Conservation (phyloP, 108 stramenopile species). For the Cyclostephanos tholiformis region DNA sequence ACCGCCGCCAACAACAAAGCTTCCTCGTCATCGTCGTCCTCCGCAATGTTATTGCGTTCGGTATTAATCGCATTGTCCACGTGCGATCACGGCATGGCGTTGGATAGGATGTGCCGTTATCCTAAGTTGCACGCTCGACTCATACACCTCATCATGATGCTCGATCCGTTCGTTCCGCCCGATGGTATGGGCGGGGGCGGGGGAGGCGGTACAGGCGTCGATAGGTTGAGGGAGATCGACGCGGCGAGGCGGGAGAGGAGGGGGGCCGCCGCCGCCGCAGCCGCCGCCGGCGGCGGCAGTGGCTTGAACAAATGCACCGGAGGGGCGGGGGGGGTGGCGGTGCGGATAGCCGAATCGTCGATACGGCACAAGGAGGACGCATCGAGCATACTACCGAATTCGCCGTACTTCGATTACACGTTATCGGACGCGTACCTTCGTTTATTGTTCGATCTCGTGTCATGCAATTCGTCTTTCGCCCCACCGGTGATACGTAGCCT, state of each 20-base stretch:
- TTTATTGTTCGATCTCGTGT: conserved; percentile 35
- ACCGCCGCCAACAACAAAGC: neutral
- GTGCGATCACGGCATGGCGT: conserved; percentile 32
- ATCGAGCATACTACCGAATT: conserved; percentile 14
- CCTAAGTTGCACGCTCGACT: conserved; percentile 42
- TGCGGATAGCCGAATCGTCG: conserved; percentile 31
- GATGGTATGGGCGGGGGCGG: conserved; percentile 1
- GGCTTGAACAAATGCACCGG: neutral
- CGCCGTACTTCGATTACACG: conserved; percentile 37
- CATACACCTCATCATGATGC: conserved; percentile 41
- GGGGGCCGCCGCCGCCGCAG: neutral
- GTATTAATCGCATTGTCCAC: conserved; percentile 24
- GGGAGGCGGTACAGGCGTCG: neutral
- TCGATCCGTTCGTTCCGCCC: conserved; percentile 44
- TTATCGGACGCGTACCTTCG: conserved; percentile 54
- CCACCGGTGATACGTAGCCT: conserved; percentile 34
- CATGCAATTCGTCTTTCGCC: conserved; percentile 41
- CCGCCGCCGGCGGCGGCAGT: neutral
- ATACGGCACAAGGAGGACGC: conserved; percentile 31
- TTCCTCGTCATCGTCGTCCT: neutral
- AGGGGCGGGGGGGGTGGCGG: neutral
- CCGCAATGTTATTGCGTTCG: conserved; percentile 14
- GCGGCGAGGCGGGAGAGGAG: neutral
- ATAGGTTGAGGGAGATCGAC: neutral
- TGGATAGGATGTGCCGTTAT: conserved; percentile 20